These are phyloP conservation scores for Pythium sp. DNA, from an alignment of 352 stramenopile species.

Conservation along the genomic window DNA sequence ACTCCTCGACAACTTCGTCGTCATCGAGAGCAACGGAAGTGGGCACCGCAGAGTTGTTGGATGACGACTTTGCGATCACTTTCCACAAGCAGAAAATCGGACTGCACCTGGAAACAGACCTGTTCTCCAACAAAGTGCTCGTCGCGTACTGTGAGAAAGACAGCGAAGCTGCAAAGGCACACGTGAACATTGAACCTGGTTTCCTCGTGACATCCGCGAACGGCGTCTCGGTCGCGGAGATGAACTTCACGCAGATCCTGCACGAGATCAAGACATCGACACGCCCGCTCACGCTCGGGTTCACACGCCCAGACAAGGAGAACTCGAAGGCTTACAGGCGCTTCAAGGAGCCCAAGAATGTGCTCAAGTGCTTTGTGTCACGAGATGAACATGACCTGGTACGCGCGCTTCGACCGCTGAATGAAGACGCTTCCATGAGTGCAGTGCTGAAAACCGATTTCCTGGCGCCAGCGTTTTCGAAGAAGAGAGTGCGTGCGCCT, in stretches of 20 bases:
- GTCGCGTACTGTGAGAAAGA: constrained; percentile 63
- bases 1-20: constrained; percentile 1
- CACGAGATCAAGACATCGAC: constrained; percentile 41
- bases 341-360: constrained; percentile 50
- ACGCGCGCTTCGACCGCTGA: constrained; percentile 39
- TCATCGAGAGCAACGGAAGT: constrained; percentile 9
- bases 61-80: constrained; percentile 53
- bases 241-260: constrained; percentile 49
- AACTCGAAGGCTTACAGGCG: constrained; percentile 30
- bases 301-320: constrained; percentile 32
- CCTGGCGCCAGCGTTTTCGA: constrained; percentile 26
- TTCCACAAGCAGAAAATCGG: constrained; percentile 65
- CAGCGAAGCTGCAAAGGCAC: constrained; percentile 45
- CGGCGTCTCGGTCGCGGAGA: constrained; percentile 34
- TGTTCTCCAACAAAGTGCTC: constrained; percentile 55
- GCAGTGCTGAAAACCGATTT: constrained; percentile 56
- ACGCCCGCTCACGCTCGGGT: constrained; percentile 58
- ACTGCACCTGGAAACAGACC: constrained; percentile 63
- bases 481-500: constrained; percentile 16
- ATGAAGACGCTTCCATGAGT: constrained; percentile 41
- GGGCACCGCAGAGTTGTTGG: neutral
- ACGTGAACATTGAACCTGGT: constrained; percentile 42
- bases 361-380: constrained; percentile 48
- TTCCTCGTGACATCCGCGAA: constrained; percentile 70
- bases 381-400: constrained; percentile 47